These are phyloP conservation scores for Dactylonectria estremocensis DNA, from an alignment of 2,329 filamentous ascomycete species.

Conservation along the genomic window DNA sequence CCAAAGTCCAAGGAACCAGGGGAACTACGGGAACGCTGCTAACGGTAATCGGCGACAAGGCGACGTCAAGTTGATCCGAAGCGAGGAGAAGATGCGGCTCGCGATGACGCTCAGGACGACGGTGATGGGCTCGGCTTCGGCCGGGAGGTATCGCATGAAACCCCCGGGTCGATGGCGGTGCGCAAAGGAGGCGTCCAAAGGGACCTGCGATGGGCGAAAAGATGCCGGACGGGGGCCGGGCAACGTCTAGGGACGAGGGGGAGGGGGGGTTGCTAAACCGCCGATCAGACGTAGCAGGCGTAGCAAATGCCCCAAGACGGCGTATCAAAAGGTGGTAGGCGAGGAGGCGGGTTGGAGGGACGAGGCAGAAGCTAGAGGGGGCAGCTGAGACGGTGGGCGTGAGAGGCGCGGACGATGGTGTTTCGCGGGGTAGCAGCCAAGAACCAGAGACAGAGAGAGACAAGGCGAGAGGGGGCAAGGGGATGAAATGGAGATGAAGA, in stretches of 20 bases:
- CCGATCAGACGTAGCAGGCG: slow-evolving; percentile 50
- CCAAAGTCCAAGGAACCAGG: background rate
- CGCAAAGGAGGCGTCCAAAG: slow-evolving; percentile 4
- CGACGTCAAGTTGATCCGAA: slow-evolving; percentile 1
- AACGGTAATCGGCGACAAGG: background rate
- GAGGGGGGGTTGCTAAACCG: slow-evolving; percentile 30
- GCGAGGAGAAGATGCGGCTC: slow-evolving; percentile 19
- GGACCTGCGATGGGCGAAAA: slow-evolving; percentile 13
- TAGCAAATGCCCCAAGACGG: slow-evolving; percentile 29
- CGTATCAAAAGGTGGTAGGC: slow-evolving; percentile 31
- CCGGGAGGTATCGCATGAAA: slow-evolving; percentile 28
- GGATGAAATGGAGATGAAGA: slow-evolving; percentile 12
- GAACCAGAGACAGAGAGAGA: background rate
- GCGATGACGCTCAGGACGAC: slow-evolving; percentile 22
- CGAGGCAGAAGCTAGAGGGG: background rate
- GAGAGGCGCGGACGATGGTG: slow-evolving; percentile 30
- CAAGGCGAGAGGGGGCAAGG: background rate
- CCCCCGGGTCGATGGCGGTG: slow-evolving; percentile 2
- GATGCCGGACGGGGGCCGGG: slow-evolving; percentile 35
- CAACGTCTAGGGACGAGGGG: slow-evolving; percentile 38
- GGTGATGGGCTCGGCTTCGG: slow-evolving; percentile 23
- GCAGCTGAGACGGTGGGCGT: slow-evolving; percentile 44
- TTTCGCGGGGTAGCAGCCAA: slow-evolving; percentile 41
- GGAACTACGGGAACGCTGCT: background rate
- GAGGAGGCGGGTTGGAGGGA: slow-evolving; percentile 24